Percentiles rank a stretch among this genome's conserved stretches.
Conservation (phyloP, 2,329 filamentous ascomycete genomes). For the Cyanodermella asteris region DNA sequence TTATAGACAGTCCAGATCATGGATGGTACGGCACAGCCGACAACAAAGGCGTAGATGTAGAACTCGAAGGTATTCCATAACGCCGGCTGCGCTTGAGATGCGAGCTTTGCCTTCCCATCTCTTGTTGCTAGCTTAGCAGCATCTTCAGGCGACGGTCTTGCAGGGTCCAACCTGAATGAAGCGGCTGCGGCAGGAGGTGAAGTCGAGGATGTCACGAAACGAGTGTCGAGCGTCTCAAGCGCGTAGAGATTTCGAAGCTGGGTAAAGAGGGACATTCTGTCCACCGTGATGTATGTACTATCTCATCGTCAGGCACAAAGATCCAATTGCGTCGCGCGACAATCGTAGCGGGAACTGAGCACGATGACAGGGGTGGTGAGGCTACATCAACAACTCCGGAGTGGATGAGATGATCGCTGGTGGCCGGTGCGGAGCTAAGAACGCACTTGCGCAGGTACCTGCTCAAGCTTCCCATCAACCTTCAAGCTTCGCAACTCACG, state of each 20-base stretch:
- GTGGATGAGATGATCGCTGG: no score
- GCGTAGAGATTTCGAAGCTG: conserved; percentile 31
- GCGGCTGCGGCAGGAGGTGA: conserved; percentile 40
- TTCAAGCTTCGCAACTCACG: no score
- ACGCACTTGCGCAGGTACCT: no score
- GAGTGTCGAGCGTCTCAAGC: conserved; percentile 46
- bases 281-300: no score
- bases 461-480: no score
- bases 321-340: no score
- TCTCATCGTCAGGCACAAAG: no score
- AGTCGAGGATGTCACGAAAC: conserved; percentile 48
- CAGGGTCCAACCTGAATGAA: conserved; percentile 25
- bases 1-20: conserved; percentile 86
- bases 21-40: conserved; percentile 45
- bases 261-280: background rate
- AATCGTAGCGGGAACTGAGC: no score
- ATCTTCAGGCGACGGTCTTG: conserved; percentile 8
- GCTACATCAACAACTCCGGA: no score
- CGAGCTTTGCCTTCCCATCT: conserved; percentile 13
- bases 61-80: conserved; percentile 81
- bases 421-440: no score
- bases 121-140: conserved; percentile 11
- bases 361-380: no score
- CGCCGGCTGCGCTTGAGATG: conserved; percentile 28
- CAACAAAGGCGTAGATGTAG: conserved; percentile 52